Conservation (phyloP, 164 flowering plant species). For the Magnolia officinalis region DNA sequence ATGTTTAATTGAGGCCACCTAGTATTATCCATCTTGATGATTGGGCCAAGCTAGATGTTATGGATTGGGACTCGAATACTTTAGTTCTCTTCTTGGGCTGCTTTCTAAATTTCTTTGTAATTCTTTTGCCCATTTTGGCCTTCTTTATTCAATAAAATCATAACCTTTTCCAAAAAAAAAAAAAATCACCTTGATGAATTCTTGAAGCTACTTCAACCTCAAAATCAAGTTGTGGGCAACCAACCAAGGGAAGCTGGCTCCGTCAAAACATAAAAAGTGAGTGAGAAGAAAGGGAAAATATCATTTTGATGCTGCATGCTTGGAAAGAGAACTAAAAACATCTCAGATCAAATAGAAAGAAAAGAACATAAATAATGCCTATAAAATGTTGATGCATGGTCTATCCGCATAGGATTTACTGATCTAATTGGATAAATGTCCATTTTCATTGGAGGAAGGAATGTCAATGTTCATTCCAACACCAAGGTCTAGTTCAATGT, state of each 20-base stretch:
- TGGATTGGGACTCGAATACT: too few relatives aligned
- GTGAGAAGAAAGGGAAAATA: neutral
- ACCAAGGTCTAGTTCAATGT: too few relatives aligned
- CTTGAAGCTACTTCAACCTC: slow-evolving; percentile 98
- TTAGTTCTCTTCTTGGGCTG: too few relatives aligned
- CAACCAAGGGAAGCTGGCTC: slow-evolving; percentile 79
- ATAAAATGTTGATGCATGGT: neutral
- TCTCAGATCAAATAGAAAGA: neutral
- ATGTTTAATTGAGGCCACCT: neutral
- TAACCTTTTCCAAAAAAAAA: too few relatives aligned
- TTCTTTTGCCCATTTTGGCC: too few relatives aligned
- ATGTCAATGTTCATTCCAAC: too few relatives aligned
- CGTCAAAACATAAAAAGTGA: slow-evolving; percentile 9
- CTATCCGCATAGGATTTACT: neutral
- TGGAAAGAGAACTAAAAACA: neutral
- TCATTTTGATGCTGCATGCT: neutral
- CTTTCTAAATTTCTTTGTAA: too few relatives aligned
- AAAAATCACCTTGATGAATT: slow-evolving; percentile 61
- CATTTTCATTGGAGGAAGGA: too few relatives aligned
- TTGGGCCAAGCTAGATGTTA: too few relatives aligned
- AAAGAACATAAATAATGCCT: neutral
- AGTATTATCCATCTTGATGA: slow-evolving; percentile 18
- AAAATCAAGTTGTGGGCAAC: slow-evolving; percentile 87
- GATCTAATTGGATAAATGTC: too few relatives aligned
- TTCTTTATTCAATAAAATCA: too few relatives aligned